These are phyloP conservation scores for Trametes sp. DNA, from an alignment of 1,284 basidiomycete species.

Conservation along the genomic window DNA sequence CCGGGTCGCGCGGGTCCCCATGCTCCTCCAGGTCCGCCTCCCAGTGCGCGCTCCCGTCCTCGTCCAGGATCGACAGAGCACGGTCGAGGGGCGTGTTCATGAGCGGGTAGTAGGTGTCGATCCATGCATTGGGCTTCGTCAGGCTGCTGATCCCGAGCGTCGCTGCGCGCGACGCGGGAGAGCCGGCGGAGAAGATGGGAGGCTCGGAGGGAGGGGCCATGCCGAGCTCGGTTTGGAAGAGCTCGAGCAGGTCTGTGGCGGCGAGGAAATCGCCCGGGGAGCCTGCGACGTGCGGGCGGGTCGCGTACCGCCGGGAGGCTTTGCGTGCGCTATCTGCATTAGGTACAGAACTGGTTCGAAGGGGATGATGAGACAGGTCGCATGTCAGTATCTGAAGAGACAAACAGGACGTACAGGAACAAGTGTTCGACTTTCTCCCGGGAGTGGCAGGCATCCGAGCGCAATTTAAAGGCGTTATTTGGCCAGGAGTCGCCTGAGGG, in stretches of 20 bases:
- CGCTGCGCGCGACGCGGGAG: slow-evolving; percentile 65
- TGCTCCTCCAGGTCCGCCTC: slow-evolving; percentile 73
- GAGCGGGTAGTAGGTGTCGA: slow-evolving; percentile 84
- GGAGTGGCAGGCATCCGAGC: not conserved
- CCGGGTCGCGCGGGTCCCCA: slow-evolving; percentile 66
- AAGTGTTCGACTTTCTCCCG: slow-evolving; percentile 27
- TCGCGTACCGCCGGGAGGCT: slow-evolving; percentile 65
- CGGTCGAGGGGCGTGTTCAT: slow-evolving; percentile 78
- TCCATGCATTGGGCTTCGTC: slow-evolving; percentile 72
- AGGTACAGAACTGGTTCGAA: slow-evolving; percentile 72
- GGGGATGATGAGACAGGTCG: too few relatives aligned
- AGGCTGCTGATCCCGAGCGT: slow-evolving; percentile 62
- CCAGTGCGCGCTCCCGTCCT: slow-evolving; percentile 65
- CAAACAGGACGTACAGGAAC: slow-evolving; percentile 36
- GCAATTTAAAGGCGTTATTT: slow-evolving; percentile 7
- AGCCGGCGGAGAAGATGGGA: slow-evolving; percentile 72
- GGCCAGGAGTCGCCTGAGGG: slow-evolving; percentile 3
- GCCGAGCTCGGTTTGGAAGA: slow-evolving; percentile 69
- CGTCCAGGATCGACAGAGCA: slow-evolving; percentile 64
- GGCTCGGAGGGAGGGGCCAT: slow-evolving; percentile 52
- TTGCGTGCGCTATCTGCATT: slow-evolving; percentile 59
- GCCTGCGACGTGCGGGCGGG: slow-evolving; percentile 77
- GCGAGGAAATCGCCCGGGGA: slow-evolving; percentile 69
- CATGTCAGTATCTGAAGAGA: not conserved
- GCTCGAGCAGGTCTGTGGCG: slow-evolving; percentile 65